phyloP scores from a whole-genome alignment of 805 yeast genomes.

The Helenozyma rhizophorensis region DNA sequence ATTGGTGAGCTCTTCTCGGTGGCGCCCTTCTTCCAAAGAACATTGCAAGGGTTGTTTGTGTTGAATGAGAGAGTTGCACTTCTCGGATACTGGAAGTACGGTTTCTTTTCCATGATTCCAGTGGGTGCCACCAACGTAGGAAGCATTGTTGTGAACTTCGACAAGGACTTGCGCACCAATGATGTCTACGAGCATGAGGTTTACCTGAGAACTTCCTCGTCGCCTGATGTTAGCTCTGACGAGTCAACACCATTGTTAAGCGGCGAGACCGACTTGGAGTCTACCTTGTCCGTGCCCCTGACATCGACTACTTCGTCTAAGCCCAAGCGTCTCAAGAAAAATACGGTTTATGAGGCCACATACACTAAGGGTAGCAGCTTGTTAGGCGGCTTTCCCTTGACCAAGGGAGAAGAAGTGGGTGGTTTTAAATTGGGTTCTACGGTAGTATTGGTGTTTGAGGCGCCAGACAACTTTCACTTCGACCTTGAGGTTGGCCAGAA shows the following conservation, averaged over 20 bases:
- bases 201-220: conserved; percentile 20
- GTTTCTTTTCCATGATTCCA: conserved; percentile 97
- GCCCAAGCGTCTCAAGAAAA: conserved; percentile 48
- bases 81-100: conserved; percentile 94
- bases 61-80: conserved; percentile 93
- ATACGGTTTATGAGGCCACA: conserved; percentile 91
- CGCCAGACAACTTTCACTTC: conserved; percentile 77
- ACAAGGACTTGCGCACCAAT: conserved; percentile 84
- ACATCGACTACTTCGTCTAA: conserved; percentile 2
- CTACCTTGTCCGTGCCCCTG: neutral
- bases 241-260: conserved; percentile 32
- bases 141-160: conserved; percentile 86
- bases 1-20: conserved; percentile 94
- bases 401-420: conserved; percentile 93
- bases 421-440: conserved; percentile 96
- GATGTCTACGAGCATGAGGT: conserved; percentile 54
- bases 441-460: conserved; percentile 95
- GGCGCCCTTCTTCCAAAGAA: conserved; percentile 91
- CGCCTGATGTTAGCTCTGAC: conserved; percentile 6
- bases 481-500: conserved; percentile 65
- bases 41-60: conserved; percentile 81
- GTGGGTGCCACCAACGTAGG: conserved; percentile 99
- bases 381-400: conserved; percentile 82
- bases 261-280: conserved; percentile 6
- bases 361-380: conserved; percentile 73